Conservation (phyloP, 495 filamentous ascomycete species). For the Penicillium simplicissimum region DNA sequence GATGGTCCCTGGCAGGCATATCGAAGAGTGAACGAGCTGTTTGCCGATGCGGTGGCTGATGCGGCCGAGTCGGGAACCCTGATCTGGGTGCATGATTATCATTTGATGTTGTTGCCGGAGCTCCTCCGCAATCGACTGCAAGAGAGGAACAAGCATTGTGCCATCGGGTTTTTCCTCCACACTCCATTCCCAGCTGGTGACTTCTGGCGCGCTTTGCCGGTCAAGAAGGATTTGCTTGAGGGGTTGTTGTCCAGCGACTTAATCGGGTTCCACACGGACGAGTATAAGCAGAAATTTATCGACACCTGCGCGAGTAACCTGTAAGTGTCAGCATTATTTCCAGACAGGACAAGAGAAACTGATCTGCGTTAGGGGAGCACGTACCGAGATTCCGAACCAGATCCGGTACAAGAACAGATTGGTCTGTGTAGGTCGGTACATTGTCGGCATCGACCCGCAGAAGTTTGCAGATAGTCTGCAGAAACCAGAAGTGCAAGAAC, state of each 20-base stretch:
- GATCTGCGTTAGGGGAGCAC: conserved; percentile 19
- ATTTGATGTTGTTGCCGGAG: conserved; percentile 85
- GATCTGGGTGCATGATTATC: conserved; percentile 97
- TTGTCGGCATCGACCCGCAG: conserved; percentile 90
- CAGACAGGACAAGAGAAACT: background rate
- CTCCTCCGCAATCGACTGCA: conserved; percentile 80
- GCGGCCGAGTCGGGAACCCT: conserved; percentile 76
- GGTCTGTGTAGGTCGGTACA: conserved; percentile 78
- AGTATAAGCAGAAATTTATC: conserved; percentile 88
- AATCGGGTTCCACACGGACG: conserved; percentile 93
- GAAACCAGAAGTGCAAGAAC: conserved; percentile 71
- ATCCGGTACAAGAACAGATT: conserved; percentile 75
- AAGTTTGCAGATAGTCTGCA: conserved; percentile 79
- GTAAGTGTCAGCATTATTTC: conserved; percentile 47
- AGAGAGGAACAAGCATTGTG: conserved; percentile 68
- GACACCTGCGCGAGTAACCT: conserved; percentile 81
- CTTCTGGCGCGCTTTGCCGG: conserved; percentile 87
- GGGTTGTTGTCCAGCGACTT: conserved; percentile 84
- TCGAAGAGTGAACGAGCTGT: conserved; percentile 78
- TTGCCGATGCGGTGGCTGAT: conserved; percentile 74
- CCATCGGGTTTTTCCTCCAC: conserved; percentile 93
- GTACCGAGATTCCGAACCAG: conserved; percentile 55
- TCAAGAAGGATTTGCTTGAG: conserved; percentile 75
- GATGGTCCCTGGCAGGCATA: conserved; percentile 88
- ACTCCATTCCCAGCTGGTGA: conserved; percentile 93